Percentiles rank a stretch among this genome's conserved stretches.
Evolutionary conservation across 208 protist genomes (phyloP).

Genomic region (Angomonas deanei): DNA sequence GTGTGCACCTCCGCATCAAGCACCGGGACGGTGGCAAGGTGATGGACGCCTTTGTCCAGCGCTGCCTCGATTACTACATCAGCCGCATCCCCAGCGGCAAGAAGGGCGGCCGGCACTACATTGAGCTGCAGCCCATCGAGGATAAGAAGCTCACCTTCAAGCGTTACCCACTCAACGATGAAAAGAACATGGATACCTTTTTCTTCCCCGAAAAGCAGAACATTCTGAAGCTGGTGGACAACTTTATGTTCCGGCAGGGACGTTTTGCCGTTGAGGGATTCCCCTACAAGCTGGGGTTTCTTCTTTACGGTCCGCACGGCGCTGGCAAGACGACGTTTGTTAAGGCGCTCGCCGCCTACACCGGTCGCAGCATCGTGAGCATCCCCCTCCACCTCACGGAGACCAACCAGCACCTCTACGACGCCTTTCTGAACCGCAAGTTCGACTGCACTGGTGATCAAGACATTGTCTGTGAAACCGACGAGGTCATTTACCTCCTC

Average conservation of each 20-base stretch:
- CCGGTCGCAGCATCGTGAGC: conserved; percentile 86
- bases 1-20: conserved; percentile 21
- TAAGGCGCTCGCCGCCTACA: conserved; percentile 99
- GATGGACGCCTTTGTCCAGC: conserved; percentile 35
- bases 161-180: conserved; percentile 58
- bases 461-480: conserved; percentile 20
- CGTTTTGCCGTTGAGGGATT: conserved; percentile 82
- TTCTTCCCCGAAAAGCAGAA: conserved; percentile 75
- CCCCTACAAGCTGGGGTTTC: conserved; percentile 94
- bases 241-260: conserved; percentile 65
- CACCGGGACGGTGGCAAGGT: conserved; percentile 20
- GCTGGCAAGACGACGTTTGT: conserved; percentile 97
- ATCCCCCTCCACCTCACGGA: conserved; percentile 61
- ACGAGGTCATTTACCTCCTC: conserved; percentile 85
- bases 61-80: conserved; percentile 34
- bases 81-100: conserved; percentile 29
- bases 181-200: conserved; percentile 82
- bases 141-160: conserved; percentile 32
- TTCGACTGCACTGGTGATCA: conserved; percentile 51
- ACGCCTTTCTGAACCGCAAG: conserved; percentile 73
- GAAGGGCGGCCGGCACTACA: conserved; percentile 21
- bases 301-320: conserved; percentile 97
- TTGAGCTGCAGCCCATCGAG: conserved; percentile 33
- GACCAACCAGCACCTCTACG: conserved; percentile 88
- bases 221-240: conserved; percentile 70